Conservation (phyloP, 805 yeast genomes). For the Ogataea methanolica region DNA sequence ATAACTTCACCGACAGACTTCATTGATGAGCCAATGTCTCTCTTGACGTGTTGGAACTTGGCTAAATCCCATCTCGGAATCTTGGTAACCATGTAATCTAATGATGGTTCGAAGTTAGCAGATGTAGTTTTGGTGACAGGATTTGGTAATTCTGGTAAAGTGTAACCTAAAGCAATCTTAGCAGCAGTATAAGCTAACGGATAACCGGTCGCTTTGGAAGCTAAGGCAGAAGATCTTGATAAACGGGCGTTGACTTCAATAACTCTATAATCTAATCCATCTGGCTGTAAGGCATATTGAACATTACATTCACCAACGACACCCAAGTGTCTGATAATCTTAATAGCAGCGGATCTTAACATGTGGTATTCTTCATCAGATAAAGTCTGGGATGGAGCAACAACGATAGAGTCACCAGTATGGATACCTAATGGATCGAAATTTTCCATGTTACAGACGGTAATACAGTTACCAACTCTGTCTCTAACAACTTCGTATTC, state of each 20-base stretch:
- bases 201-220: constrained; percentile 98
- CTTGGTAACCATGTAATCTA: constrained; percentile 94
- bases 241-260: constrained; percentile 97
- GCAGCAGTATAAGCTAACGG: constrained; percentile 99
- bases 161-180: constrained; percentile 90
- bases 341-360: constrained; percentile 96
- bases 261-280: constrained; percentile 91
- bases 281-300: constrained; percentile 94
- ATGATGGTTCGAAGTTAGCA: constrained; percentile 95
- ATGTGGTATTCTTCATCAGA: constrained; percentile 97
- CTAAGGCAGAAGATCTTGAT: constrained; percentile 95
- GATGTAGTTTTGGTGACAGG: constrained; percentile 95
- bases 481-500: constrained; percentile 99
- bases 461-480: constrained; percentile 92
- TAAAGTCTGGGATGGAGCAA: constrained; percentile 96
- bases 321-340: constrained; percentile 95
- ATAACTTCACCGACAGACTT: constrained; percentile 98
- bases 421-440: constrained; percentile 98
- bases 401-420: constrained; percentile 98
- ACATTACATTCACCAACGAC: constrained; percentile 99
- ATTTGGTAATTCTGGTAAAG: constrained; percentile 92
- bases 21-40: constrained; percentile 94
- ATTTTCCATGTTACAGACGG: constrained; percentile 99
- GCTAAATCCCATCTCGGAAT: constrained; percentile 98
- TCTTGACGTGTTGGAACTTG: constrained; percentile 91